These are phyloP conservation scores for Misopates orontium DNA, from an alignment of 257 asterid species.

Conservation along the genomic window DNA sequence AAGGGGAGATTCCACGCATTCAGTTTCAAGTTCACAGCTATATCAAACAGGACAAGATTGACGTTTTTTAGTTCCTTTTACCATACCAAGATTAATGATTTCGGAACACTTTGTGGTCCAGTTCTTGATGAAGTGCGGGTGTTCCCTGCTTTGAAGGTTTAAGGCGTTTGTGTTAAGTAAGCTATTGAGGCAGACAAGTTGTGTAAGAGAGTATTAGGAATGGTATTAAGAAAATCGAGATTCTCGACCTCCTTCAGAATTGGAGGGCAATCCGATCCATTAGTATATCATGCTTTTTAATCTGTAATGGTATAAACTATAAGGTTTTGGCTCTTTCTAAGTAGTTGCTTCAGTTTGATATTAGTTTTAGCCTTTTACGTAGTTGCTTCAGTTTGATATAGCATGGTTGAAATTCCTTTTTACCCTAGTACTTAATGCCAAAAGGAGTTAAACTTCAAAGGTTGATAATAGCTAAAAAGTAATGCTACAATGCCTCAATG, in stretches of 20 bases:
- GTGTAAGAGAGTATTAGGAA: slow-evolving; percentile 3
- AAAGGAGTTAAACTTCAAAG: too few species aligned
- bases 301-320: not conserved
- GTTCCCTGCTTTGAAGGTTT: slow-evolving; percentile 18
- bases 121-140: slow-evolving; percentile 71
- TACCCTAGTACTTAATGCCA: too few species aligned
- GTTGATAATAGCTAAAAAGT: too few species aligned
- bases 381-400: too few species aligned
- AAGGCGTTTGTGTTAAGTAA: not conserved
- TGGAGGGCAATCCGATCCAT: not conserved
- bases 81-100: slow-evolving; percentile 57
- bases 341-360: too few species aligned
- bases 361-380: too few species aligned
- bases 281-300: not conserved
- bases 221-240: not conserved
- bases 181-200: not conserved
- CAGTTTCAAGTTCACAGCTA: slow-evolving; percentile 62
- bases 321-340: not conserved
- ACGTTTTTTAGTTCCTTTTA: slow-evolving; percentile 86
- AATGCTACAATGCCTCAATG: too few species aligned
- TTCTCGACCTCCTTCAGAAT: not conserved
- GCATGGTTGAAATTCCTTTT: too few species aligned
- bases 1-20: slow-evolving; percentile 47
- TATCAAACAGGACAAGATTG: slow-evolving; percentile 55
- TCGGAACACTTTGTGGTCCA: slow-evolving; percentile 83